Base-by-base conservation (phyloP, 2,329 filamentous ascomycete species). In the Ceratocystis papillata region DNA sequence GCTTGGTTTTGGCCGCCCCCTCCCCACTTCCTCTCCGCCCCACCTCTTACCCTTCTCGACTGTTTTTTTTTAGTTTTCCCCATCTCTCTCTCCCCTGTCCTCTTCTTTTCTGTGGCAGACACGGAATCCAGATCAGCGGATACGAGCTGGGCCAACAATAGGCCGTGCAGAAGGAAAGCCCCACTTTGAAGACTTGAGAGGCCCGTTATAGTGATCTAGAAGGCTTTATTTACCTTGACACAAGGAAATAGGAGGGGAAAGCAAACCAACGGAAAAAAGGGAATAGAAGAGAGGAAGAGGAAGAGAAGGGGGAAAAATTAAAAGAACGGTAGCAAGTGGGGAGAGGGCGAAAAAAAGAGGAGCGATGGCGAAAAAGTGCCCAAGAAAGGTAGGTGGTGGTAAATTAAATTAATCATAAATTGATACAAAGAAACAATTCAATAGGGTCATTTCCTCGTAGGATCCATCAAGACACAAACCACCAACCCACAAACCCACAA, bases 121-220 rank as follows among this genome's bases (percentile, higher is more conserved):
- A 53, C 53, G 53, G 53, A 17, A 33, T 59, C 53, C 53, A 59
- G 53, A 15, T 59, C 53, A 59, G 53, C 53, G 53, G 53, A 59
- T 59, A 59, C 53, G 53, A 59, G 53, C n/a, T 17, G n/a, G 28
- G 48, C 48, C 48, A 28, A 53, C 48, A 53, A 53, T 28, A 53
- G 20, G 22, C 20, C 25, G 48, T 53, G 48, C 48, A 25, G 6
- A 22, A 22, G 25, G 5, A 25, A n/a, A 53, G 20, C 22, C 48
- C 48, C 48, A 53, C 22, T 53, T 53, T 53, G 48, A 41, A 41
- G 37, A 41, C 37, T 15, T 41, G 37, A 41, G 12, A 12, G 37
- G 37, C 12, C 37, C 10, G 3, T 41, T 41, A 41, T 41, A 41
- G 37, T 41, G 37, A 41, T 41, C 37, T 41, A 41, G 37, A 41